Evolutionary conservation across 2,329 filamentous ascomycete species (phyloP).

Genomic region (Bretziella fagacearum): DNA sequence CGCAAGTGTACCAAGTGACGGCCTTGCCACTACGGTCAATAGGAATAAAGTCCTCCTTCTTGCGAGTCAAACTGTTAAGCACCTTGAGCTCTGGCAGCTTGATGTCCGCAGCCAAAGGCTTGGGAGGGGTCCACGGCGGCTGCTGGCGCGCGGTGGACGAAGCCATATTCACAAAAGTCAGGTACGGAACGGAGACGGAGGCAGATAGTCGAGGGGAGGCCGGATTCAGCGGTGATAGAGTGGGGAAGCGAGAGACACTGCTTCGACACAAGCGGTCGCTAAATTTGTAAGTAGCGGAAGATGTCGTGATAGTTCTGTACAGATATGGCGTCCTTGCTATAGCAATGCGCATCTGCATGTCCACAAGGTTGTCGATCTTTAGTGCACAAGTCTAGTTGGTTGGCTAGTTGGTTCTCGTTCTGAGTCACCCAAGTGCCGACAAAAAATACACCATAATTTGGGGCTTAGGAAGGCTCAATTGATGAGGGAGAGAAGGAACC

Average conservation of each 20-base stretch:
- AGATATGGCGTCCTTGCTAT: conserved; percentile 1
- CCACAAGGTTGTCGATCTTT: not conserved
- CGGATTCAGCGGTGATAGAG: not conserved
- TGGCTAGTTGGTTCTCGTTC: conserved; percentile 2
- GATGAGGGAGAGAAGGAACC: not conserved
- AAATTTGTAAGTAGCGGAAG: not conserved
- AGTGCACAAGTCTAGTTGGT: not conserved
- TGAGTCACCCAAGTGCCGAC: conserved; percentile 5
- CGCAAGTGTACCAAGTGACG: conserved; percentile 50
- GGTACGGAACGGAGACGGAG: not conserved
- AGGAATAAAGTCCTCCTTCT: conserved; percentile 15
- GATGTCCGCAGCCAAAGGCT: conserved; percentile 6
- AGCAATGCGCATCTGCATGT: conserved; percentile 8
- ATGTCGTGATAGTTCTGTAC: conserved; percentile 2
- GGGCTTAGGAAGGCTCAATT: not conserved
- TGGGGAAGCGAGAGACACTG: not conserved
- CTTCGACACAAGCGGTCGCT: not conserved
- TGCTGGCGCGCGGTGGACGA: conserved; percentile 13
- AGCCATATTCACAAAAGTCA: conserved; percentile 9
- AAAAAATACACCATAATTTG: conserved; percentile 5
- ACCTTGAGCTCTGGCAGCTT: conserved; percentile 14
- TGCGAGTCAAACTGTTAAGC: conserved; percentile 14
- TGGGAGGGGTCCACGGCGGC: conserved; percentile 13
- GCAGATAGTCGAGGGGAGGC: not conserved
- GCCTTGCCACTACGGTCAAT: conserved; percentile 14